A percentile compares a stretch with the other conserved stretches of the same genome.
Evolutionary conservation across 2,329 filamentous ascomycete genomes (phyloP).

Genomic region (Eutypa lata): DNA sequence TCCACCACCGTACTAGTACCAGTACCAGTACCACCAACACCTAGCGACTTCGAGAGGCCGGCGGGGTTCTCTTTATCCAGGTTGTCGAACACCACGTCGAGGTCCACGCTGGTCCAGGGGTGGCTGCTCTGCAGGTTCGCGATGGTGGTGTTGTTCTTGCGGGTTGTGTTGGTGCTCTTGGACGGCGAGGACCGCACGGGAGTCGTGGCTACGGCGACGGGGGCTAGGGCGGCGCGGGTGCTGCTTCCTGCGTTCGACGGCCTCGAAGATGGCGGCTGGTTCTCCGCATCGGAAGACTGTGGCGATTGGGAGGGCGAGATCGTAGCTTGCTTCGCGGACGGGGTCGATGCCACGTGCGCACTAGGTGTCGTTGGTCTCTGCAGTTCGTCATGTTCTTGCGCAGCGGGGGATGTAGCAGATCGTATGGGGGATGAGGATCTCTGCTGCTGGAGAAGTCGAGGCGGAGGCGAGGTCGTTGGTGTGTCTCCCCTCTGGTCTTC

Average conservation of each 20-base stretch:
- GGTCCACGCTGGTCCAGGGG: slow-evolving; percentile 71
- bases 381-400: slow-evolving; percentile 6
- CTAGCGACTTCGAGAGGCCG: slow-evolving; percentile 37
- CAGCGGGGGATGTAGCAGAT: slow-evolving; percentile 23
- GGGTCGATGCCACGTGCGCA: slow-evolving; percentile 39
- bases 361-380: slow-evolving; percentile 41
- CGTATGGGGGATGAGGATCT: too few species aligned
- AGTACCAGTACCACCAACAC: slow-evolving; percentile 38
- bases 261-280: slow-evolving; percentile 68
- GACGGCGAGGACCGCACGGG: slow-evolving; percentile 56
- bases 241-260: slow-evolving; percentile 44
- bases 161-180: slow-evolving; percentile 38
- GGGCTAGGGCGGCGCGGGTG: slow-evolving; percentile 45
- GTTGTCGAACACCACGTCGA: slow-evolving; percentile 66
- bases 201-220: slow-evolving; percentile 45
- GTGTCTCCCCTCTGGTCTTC: slow-evolving; percentile 18
- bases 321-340: slow-evolving; percentile 50
- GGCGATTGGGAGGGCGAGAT: slow-evolving; percentile 65
- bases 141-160: slow-evolving; percentile 27
- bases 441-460: slow-evolving; percentile 9
- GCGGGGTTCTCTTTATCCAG: slow-evolving; percentile 52
- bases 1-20: slow-evolving; percentile 39
- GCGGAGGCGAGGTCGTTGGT: slow-evolving; percentile 4
- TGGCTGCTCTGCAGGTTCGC: slow-evolving; percentile 53
- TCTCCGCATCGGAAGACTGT: slow-evolving; percentile 78